Evolutionary conservation across 2,329 filamentous ascomycete genomes (phyloP), one percentile per base, ranked within the genome.

Genomic region (Aspergillus vadensis): DNA sequence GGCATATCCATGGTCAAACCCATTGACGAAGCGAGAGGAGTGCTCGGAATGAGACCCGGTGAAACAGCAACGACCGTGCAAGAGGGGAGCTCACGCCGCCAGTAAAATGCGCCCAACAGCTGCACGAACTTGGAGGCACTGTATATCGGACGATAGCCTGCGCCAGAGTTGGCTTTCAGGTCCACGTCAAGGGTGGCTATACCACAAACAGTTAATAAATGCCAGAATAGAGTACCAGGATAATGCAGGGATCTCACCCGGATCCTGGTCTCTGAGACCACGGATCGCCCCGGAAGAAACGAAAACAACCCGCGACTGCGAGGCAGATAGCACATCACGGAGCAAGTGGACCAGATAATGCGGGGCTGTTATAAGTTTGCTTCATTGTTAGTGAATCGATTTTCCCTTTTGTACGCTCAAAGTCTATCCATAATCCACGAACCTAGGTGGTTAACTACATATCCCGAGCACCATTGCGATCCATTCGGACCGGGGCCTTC

Each of bases 231-330:
- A 4, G 2, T 14, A 9, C 21, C 6, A 27, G 7, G 14, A 6
- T 14, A 27, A 2, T 23, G 43, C 5, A 15, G 32, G 14, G 60
- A 41, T 61, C 65, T 55, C 43, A 70, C 69, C 55, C 12, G 68
- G 63, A 47, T 70, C 60, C 36, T 65, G 60, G 15, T 38, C 57
- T 30, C 69, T 58, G 8, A 70, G 61, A 23, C 54, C 64, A 12
- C 66, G 67, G 43, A 70, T 69, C 4, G 67, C 60, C 2, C 69
- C 69, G 1, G 69, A 70, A 1, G 69, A 70, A 38, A 70, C 69
- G 25, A 70, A 38, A 21, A 69, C 60, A 17, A 70, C 27, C 7
- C 69, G 67, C 15, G 67, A 66, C 12, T 65, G 50, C 7, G 67
- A 70, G 10, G 59, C 58, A 21, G 58, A 21, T 17, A 70, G 39